Evolutionary conservation across 371 early-diverging fungal genomes (phyloP), one percentile per base, ranked within the genome.

Genomic region (Syncephalis plumigaleata): DNA sequence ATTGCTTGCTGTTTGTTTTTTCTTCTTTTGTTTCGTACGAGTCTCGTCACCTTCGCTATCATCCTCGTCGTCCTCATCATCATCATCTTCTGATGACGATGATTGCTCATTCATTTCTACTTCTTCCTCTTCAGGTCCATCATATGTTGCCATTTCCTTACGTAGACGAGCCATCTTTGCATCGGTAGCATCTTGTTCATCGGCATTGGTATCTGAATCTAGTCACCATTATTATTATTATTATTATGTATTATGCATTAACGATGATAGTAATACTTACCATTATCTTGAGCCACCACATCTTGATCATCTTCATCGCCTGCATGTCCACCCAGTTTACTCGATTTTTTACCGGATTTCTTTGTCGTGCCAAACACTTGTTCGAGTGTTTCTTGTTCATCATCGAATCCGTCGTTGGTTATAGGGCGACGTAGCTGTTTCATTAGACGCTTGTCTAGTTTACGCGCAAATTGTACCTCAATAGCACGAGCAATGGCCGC

Each of bases 111-210:
- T 72, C 1, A 66, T 62, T 39, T 71, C 75, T 46, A 66, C 68
- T 3, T 64, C 60, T 16, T 86, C 88, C 16, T 81, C 82, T 45
- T 80, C 82, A 8, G 79, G 75, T 13, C 63, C 87, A 17, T 81
- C 85, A 51, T 87, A 84, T 4, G 72, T 68, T 9, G 81, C 77
- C 51, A 68, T 71, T 56, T 86, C 78, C 44, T 67, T 66, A 40
- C 75, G 61, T 31, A 75, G 73, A 37, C 63, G 60, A 15, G 66
- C 55, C 31, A 64, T 61, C 52, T 73, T 75, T 21, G 66, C 65
- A 18, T 67, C 60, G 20, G 79, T 75, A 7, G 85, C 86, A 66
- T 86, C 87, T 17, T 65, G 72, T 55, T 82, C 85, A 37, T 72
- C 79, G 37, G 66, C 68, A 48, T 78, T 78, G 7, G 67, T 11